Base-by-base conservation (phyloP, 2,329 filamentous ascomycete species). In the Talaromyces sp. region DNA sequence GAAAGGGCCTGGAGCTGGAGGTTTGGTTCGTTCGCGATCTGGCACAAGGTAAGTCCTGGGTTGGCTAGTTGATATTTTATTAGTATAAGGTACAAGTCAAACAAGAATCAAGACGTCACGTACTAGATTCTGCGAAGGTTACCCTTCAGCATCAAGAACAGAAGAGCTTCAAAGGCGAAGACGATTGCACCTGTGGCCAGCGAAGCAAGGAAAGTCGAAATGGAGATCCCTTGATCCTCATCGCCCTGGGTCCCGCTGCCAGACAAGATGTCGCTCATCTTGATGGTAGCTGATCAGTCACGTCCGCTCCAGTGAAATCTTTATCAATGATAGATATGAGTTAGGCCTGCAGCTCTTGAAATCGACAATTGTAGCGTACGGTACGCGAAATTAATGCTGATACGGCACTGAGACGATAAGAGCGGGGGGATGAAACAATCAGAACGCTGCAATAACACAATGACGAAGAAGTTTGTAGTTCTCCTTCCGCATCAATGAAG, bases 11-110 rank as follows among this genome's bases (percentile, higher is more conserved):
- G 68, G 77, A 0, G 90, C 89, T 1, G 91, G 90, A 1, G 89
- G 80, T n/a, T 88, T 83, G 8, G 91, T 92, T 68, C 92, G 86
- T 78, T 96, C 90, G 71, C 89, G 86, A 76, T 95, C 89, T 6
- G 92, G 90, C 0, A 96, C 92, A 1, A 96, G 84, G 68, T 91
- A 96, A 4, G 92, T 93, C 75, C 92, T 88, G 1, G 91, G 89
- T 79, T 91, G 91, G 71, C 88, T 92, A 62, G 31, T 60, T 52
- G 9, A 46, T 16, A 55, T 60, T 52, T 33, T 46, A 64, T 60
- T 25, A 63, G 66, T 64, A 33, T 64, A 63, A 62, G 52, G 28
- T n/a, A 61, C 21, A 58, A 39, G 7, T 39, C 28, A n/a, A 18
- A 46, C 4, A 14, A 6, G 21, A 18, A 57, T 40, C n/a, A 31